Evolutionary conservation across 148 eudicot genomes (phyloP).

Genomic region (Rhododendron vialii): DNA sequence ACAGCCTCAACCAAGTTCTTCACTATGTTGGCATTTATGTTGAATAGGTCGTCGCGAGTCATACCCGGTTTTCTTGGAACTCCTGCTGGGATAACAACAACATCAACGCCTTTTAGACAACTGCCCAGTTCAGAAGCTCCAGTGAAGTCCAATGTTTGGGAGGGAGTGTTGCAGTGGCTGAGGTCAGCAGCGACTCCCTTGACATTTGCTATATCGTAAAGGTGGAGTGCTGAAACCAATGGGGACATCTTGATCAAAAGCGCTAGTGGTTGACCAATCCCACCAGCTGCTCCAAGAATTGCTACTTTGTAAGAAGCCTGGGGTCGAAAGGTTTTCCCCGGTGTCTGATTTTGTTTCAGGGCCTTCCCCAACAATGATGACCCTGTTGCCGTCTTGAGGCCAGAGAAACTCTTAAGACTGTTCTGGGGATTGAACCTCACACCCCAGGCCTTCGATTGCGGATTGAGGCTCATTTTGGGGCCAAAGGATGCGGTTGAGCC

Average conservation of each 20-base stretch:
- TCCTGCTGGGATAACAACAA: slow-evolving; percentile 92
- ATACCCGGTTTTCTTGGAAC: slow-evolving; percentile 93
- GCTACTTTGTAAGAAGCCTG: slow-evolving; percentile 81
- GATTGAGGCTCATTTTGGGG: slow-evolving; percentile 29
- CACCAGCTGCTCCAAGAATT: slow-evolving; percentile 85
- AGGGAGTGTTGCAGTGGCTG: slow-evolving; percentile 93
- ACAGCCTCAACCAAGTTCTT: slow-evolving; percentile 73
- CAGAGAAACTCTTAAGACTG: slow-evolving; percentile 37
- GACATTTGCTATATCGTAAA: slow-evolving; percentile 86
- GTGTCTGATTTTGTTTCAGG: slow-evolving; percentile 20
- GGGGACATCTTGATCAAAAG: slow-evolving; percentile 90
- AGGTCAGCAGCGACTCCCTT: slow-evolving; percentile 95
- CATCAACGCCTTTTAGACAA: slow-evolving; percentile 60
- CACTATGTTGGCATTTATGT: slow-evolving; percentile 82
- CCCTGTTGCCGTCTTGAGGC: slow-evolving; percentile 39
- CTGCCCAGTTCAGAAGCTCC: slow-evolving; percentile 62
- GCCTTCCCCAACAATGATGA: slow-evolving; percentile 12
- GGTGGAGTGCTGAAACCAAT: slow-evolving; percentile 62
- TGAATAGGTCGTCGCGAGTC: slow-evolving; percentile 92
- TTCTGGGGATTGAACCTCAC: slow-evolving; percentile 29
- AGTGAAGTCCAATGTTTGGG: slow-evolving; percentile 60
- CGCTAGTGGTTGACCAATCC: slow-evolving; percentile 83
- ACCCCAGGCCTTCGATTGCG: slow-evolving; percentile 31
- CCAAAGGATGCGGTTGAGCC: slow-evolving; percentile 33
- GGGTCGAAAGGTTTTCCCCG: slow-evolving; percentile 32